Base-by-base conservation (phyloP, 176 grass and related monocot genomes). In the Aegilops speltoides region DNA sequence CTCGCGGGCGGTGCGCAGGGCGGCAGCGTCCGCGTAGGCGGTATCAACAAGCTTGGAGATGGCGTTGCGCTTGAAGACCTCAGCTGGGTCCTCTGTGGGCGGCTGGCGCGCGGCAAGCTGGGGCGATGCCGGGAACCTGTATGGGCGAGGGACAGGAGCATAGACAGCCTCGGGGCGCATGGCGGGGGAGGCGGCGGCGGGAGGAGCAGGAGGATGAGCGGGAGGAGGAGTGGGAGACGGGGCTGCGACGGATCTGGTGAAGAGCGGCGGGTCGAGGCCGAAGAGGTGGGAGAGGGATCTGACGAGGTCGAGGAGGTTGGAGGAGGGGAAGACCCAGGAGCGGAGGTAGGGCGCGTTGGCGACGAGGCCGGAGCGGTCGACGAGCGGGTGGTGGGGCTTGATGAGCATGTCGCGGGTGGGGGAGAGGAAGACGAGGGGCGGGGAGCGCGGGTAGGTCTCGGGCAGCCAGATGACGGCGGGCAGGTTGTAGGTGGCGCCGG, bases 401-500 rank as follows among this genome's bases (percentile, higher is more conserved):
- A 98, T 76, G 80, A 98, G 79, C 95, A 98, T 98, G 83, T 98
- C 95, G 40, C 95, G 89, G 8, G 93, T 98, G 0, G 91, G 95
- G 34, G 89, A 88, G 24, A 98, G 87, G 90, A 91, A 95, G 41
- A 98, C 87, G 43, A 91, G 87, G 26, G 95, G 95, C 13, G 93
- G 95, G 23, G 89, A 86, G 45, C 95, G 89, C 70, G 93, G 95
- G 72, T 98, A 98, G 46, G 87, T 85, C 83, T 98, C 95, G n/a
- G 93, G 93, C 14, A 98, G 91, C 95, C 95, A 98, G 87, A 98
- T 82, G 57, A 92, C 85, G 40, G 85, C 91, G 22, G 95, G 93
- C 72, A 98, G 91, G 76, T 98, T 93, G 79, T 98, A 98, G 54
- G 92, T 86, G 15, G 86, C 86, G 2, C 93, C 93, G 61, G 87